Evolutionary conservation across 2,329 filamentous ascomycete species (phyloP), one percentile per base, ranked within the genome.

Genomic region (Penicillium paneum): DNA sequence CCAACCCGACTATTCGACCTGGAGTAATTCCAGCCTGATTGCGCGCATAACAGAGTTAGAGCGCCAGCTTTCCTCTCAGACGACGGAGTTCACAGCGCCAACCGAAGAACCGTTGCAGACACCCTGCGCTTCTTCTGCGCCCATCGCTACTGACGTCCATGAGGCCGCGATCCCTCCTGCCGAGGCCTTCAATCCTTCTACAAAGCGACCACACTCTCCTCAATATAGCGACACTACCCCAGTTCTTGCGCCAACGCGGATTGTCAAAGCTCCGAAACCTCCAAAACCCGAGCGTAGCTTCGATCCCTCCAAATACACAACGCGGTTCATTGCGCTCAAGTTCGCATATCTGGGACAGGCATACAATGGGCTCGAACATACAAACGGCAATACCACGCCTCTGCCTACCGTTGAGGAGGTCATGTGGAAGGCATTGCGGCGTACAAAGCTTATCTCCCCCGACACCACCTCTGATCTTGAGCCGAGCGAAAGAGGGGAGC

Each of bases 341-440:
- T 86, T 99, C 59, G 92, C 94, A 36, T 99, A 99, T 71, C 77
- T 97, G 34, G 94, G 94, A 43, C 89, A 90, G 70, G 83, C 84
- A 52, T 99, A 97, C 73, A 93, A 94, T 73, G 94, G 94, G 1
- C 95, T 91, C 71, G 94, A 99, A 77, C 90, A 93, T 73, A 87
- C 93, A 67, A 81, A 82, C 56, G 85, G 85, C 62, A 88, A 88
- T 56, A 76, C 72, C 1, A 88, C 85, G 5, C 83, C 84, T 3
- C 72, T 90, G 58, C 86, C 93, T 5, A 92, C 91, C 0, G 89
- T 99, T 58, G 94, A 99, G 73, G 91, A 96, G 74, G 89, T 92
- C 73, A 71, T 99, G 45, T 99, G 91, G 90, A 92, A 92, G 74
- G 94, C 92, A 0, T 76, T 99, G 61, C 85, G 87, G 52, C 93